Conservation (phyloP, 495 filamentous ascomycete species). For the Lineolata rhizophorae region DNA sequence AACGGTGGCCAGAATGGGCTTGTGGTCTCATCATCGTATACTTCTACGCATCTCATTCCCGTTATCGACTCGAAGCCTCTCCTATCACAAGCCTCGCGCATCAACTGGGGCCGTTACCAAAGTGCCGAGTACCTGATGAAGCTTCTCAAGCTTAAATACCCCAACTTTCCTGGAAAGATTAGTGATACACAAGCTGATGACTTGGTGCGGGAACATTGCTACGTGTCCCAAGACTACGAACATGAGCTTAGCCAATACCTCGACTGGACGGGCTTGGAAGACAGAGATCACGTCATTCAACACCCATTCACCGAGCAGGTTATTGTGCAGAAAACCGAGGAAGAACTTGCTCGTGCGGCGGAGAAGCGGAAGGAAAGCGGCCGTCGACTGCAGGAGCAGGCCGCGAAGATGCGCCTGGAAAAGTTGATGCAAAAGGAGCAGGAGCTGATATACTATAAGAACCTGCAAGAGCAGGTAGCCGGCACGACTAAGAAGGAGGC, state of each 20-base stretch:
- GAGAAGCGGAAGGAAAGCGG: slow-evolving; percentile 89
- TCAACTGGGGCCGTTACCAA: slow-evolving; percentile 90
- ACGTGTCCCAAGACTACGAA: slow-evolving; percentile 65
- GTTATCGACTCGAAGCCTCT: slow-evolving; percentile 69
- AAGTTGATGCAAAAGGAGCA: slow-evolving; percentile 89
- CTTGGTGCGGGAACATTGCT: slow-evolving; percentile 74
- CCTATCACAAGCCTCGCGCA: slow-evolving; percentile 57
- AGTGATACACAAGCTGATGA: slow-evolving; percentile 69
- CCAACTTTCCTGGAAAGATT: slow-evolving; percentile 64
- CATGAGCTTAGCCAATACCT: slow-evolving; percentile 49
- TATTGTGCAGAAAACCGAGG: slow-evolving; percentile 69
- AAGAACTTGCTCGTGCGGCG: slow-evolving; percentile 69
- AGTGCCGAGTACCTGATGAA: slow-evolving; percentile 76
- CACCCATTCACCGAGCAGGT: slow-evolving; percentile 86
- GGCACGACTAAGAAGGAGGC: slow-evolving; percentile 70
- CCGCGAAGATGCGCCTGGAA: slow-evolving; percentile 86
- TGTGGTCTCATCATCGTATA: slow-evolving; percentile 79
- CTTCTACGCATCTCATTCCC: slow-evolving; percentile 87
- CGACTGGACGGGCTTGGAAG: slow-evolving; percentile 74
- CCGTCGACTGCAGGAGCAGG: slow-evolving; percentile 78
- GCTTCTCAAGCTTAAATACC: slow-evolving; percentile 82
- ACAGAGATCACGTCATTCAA: slow-evolving; percentile 71
- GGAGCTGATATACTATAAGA: slow-evolving; percentile 81
- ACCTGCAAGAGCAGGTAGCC: slow-evolving; percentile 41
- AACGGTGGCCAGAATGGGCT: slow-evolving; percentile 77